phyloP scores from a whole-genome alignment of 2,329 filamentous ascomycete genomes.

The Colletotrichum godetiae region DNA sequence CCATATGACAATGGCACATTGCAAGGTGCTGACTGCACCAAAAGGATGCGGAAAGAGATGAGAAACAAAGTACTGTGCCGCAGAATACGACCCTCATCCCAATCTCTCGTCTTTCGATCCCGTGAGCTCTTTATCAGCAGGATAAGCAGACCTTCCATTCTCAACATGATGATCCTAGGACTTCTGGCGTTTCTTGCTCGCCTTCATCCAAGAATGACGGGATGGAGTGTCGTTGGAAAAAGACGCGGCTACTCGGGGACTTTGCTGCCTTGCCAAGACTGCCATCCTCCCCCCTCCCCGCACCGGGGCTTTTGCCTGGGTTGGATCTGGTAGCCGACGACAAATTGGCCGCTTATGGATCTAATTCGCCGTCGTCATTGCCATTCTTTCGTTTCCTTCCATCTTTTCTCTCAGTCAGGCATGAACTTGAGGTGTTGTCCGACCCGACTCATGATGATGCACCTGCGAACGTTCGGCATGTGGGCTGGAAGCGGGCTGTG shows the following conservation, averaged over 20 bases:
- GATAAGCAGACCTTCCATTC: background rate
- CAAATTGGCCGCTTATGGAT: no score
- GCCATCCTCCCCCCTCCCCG: no score
- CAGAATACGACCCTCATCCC: background rate
- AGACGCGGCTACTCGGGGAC: background rate
- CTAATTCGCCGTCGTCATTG: no score
- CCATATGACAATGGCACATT: background rate
- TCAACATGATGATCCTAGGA: no score
- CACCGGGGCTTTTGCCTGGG: background rate
- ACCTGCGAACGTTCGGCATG: background rate
- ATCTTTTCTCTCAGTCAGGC: no score
- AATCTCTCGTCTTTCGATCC: background rate
- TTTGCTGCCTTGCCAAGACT: background rate
- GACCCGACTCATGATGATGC: background rate
- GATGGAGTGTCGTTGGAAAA: background rate
- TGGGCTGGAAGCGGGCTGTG: background rate
- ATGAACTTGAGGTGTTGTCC: no score
- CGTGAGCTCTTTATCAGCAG: background rate
- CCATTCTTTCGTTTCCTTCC: no score
- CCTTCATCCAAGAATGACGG: background rate
- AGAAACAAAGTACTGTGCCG: background rate
- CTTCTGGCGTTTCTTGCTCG: background rate
- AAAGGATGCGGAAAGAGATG: background rate
- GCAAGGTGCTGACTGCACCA: background rate
- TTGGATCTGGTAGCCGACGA: background rate